Conservation (phyloP, 2,329 filamentous ascomycete genomes). For the Ophiostoma australiae region DNA sequence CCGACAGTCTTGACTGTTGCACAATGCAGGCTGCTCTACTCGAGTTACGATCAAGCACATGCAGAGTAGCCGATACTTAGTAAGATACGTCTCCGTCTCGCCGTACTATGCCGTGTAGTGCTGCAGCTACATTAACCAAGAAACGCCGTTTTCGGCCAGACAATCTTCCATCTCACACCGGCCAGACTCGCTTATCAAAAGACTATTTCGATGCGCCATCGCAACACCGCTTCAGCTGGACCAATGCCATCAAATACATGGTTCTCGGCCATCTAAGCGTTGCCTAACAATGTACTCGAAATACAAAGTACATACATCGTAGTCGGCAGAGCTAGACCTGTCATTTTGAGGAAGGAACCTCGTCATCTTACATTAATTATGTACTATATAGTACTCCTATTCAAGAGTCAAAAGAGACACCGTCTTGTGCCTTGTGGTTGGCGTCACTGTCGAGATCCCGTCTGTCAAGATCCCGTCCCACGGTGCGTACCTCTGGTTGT, state of each 20-base stretch:
- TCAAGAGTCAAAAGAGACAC: background rate
- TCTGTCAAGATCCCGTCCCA: background rate
- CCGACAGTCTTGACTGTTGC: background rate
- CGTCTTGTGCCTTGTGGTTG: no score
- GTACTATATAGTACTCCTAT: background rate
- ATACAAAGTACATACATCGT: background rate
- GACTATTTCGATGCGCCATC: background rate
- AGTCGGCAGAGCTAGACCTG: background rate
- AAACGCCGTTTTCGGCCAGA: background rate
- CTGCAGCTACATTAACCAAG: background rate
- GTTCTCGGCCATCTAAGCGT: background rate
- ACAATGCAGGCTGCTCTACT: no score
- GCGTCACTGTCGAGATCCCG: no score
- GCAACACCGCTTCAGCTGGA: background rate
- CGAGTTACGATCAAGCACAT: background rate
- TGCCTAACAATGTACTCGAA: background rate
- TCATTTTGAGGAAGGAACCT: background rate
- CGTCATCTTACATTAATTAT: background rate
- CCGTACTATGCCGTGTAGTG: background rate
- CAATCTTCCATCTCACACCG: background rate
- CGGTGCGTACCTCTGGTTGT: slow-evolving; percentile 5
- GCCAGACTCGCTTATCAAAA: background rate
- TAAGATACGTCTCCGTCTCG: background rate
- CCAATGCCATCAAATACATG: background rate
- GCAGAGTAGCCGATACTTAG: no score